A percentile compares a stretch with the other conserved stretches of the same genome.
Conservation (phyloP, 371 early-diverging fungal genomes). For the Polyrhizophydium stewartii region DNA sequence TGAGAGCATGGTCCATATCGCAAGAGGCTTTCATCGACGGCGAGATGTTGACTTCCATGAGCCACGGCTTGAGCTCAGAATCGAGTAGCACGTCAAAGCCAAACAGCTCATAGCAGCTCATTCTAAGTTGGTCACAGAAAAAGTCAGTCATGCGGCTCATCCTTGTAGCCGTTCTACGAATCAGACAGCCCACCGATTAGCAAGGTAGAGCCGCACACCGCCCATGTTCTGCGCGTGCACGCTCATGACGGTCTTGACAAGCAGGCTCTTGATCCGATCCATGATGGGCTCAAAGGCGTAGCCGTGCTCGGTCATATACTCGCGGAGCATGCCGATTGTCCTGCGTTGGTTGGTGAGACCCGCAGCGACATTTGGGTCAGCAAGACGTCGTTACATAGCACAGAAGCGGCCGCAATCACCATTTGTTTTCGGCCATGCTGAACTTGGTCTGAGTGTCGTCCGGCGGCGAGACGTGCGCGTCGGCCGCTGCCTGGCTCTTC, state of each 20-base stretch:
- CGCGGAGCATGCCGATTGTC: constrained; percentile 17
- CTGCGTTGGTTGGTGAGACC: constrained; percentile 8
- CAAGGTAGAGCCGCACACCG: constrained; percentile 19
- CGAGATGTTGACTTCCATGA: constrained; percentile 45
- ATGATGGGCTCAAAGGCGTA: constrained; percentile 17
- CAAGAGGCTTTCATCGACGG: constrained; percentile 36
- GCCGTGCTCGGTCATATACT: constrained; percentile 15
- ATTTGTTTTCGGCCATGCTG: constrained; percentile 21
- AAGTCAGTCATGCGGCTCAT: no score
- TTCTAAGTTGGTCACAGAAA: neutral
- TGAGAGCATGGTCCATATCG: constrained; percentile 29
- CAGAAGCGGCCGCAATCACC: no score
- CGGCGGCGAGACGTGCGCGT: neutral
- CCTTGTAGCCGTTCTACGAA: no score
- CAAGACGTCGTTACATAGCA: no score
- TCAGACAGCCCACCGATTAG: constrained; percentile 21
- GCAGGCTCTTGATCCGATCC: constrained; percentile 14
- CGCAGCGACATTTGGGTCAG: no score
- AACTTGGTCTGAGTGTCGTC: constrained; percentile 1
- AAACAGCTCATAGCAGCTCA: constrained; percentile 37
- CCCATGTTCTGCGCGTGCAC: constrained; percentile 16
- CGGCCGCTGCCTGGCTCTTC: neutral
- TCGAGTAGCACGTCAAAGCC: constrained; percentile 44
- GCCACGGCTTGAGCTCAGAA: constrained; percentile 35
- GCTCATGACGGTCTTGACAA: constrained; percentile 26